Percentiles rank a stretch among this genome's conserved stretches.
These are phyloP conservation scores for Viola pubescens DNA, from an alignment of 441 rosid genomes.

Conservation along the genomic window DNA sequence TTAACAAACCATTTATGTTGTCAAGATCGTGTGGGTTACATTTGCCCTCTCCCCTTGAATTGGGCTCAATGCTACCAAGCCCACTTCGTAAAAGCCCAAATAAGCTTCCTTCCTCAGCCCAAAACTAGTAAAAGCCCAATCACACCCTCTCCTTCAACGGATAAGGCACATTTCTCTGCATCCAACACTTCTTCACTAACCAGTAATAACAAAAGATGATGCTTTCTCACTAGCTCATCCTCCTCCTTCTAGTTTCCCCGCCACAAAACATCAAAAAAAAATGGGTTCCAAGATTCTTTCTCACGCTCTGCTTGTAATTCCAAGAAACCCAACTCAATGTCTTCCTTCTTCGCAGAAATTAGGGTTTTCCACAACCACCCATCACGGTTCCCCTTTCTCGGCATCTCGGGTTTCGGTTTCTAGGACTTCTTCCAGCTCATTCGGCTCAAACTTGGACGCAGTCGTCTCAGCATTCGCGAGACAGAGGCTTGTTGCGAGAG, in stretches of 20 bases:
- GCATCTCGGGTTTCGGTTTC: slow-evolving; percentile 22
- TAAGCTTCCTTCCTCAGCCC: no score
- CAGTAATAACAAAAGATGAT: not conserved
- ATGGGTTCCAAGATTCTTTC: slow-evolving; percentile 66
- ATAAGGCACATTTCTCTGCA: slow-evolving; percentile 25
- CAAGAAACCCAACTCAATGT: slow-evolving; percentile 29
- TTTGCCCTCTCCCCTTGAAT: no score
- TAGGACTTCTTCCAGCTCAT: slow-evolving; percentile 25
- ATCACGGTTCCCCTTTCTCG: slow-evolving; percentile 16
- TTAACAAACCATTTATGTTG: no score
- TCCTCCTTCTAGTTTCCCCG: not conserved
- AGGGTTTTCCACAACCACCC: slow-evolving; percentile 34
- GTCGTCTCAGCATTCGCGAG: slow-evolving; percentile 23
- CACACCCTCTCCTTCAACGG: slow-evolving; percentile 14
- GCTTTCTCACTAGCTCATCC: slow-evolving; percentile 9
- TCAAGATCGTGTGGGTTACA: no score
- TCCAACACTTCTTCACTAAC: not conserved
- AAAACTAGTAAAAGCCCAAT: not conserved
- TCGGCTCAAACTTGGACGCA: slow-evolving; percentile 24
- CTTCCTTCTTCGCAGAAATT: slow-evolving; percentile 27
- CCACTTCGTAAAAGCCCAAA: not conserved
- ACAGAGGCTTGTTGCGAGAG: slow-evolving; percentile 44
- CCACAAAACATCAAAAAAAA: not conserved
- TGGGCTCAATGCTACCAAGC: not conserved
- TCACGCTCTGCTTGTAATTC: slow-evolving; percentile 48